phyloP scores from a whole-genome alignment of 768 basidiomycete species.

The Gautieria morchelliformis region DNA sequence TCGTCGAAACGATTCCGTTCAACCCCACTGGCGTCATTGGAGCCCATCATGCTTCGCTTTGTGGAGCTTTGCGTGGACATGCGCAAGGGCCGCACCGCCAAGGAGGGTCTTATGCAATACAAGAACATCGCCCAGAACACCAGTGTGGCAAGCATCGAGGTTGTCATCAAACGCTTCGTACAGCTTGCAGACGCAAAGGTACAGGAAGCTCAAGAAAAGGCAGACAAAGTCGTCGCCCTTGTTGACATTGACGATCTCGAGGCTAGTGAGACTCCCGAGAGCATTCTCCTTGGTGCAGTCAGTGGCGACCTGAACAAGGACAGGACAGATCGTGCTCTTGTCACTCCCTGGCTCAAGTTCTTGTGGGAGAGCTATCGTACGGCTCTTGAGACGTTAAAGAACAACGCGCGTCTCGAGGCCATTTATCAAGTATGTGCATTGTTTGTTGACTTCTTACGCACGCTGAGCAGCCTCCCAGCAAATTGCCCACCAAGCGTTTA shows the following conservation, averaged over 20 bases:
- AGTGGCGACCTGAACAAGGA: slow-evolving; percentile 88
- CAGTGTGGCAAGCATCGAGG: slow-evolving; percentile 84
- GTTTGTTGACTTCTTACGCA: neutral
- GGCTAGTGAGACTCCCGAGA: slow-evolving; percentile 90
- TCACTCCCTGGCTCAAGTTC: slow-evolving; percentile 97
- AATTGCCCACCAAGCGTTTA: slow-evolving; percentile 95
- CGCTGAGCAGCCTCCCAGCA: slow-evolving; percentile 37
- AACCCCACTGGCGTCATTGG: slow-evolving; percentile 78
- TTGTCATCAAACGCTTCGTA: slow-evolving; percentile 82
- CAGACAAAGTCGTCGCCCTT: slow-evolving; percentile 53
- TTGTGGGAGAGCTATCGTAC: slow-evolving; percentile 99
- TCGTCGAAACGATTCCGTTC: slow-evolving; percentile 88
- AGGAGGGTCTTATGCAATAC: slow-evolving; percentile 94
- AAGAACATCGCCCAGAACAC: slow-evolving; percentile 97
- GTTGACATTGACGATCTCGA: slow-evolving; percentile 92
- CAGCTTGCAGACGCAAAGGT: slow-evolving; percentile 74
- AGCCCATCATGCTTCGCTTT: slow-evolving; percentile 94
- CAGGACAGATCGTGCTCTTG: slow-evolving; percentile 86
- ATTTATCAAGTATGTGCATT: slow-evolving; percentile 76
- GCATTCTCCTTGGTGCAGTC: slow-evolving; percentile 83
- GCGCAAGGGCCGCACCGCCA: slow-evolving; percentile 87
- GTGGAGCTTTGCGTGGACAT: slow-evolving; percentile 94
- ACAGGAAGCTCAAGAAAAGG: slow-evolving; percentile 78
- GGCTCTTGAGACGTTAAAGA: slow-evolving; percentile 90
- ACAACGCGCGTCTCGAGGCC: slow-evolving; percentile 83